Evolutionary conservation across 176 grass and related monocot genomes (phyloP).

Genomic region (Aechmea fasciata): DNA sequence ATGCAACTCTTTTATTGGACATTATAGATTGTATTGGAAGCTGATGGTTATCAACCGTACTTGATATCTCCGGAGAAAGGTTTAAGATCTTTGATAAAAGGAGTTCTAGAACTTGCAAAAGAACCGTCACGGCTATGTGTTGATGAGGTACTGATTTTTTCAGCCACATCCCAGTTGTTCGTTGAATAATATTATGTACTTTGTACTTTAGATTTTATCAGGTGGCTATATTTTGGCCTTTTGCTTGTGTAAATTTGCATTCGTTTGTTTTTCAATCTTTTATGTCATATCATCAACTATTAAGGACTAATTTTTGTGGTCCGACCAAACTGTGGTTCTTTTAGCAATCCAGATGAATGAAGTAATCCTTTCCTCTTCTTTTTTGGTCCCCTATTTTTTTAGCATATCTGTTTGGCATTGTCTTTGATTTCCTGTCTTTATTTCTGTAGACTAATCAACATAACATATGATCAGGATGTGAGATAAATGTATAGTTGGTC

Average conservation of each 20-base stretch:
- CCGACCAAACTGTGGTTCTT: no score
- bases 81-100: conserved; percentile 67
- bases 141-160: conserved; percentile 54
- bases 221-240: neutral
- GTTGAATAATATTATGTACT: neutral
- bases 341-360: no score
- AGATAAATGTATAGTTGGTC: neutral
- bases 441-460: neutral
- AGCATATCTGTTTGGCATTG: no score
- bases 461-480: neutral
- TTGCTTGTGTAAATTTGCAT: no score
- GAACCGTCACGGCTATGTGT: conserved; percentile 74
- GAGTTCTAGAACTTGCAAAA: conserved; percentile 69
- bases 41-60: conserved; percentile 83
- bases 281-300: no score
- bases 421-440: neutral
- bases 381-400: no score
- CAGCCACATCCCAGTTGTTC: neutral
- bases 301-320: no score
- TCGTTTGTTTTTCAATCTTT: no score
- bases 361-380: no score
- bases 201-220: neutral
- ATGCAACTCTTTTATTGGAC: conserved; percentile 18
- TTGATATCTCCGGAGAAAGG: conserved; percentile 84
- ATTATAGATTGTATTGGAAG: conserved; percentile 70